phyloP scores from a whole-genome alignment of 202 grass and related monocot genomes.

The Schoenoplectus tabernaemontani region DNA sequence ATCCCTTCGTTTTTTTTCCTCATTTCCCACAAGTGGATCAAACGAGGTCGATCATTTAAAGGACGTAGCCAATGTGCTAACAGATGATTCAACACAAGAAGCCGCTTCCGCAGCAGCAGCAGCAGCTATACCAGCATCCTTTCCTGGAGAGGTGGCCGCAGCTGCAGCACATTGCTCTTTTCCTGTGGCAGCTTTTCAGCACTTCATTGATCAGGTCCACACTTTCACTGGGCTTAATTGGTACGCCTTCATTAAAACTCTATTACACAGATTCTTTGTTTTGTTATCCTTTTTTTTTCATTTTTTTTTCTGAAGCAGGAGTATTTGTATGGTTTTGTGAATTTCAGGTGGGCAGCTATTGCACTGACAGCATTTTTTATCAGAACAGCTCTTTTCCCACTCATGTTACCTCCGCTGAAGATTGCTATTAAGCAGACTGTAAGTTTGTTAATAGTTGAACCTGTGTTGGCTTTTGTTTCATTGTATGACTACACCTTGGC shows the following conservation, averaged over 20 bases:
- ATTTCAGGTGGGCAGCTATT: conserved; percentile 73
- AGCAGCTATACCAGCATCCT: conserved; percentile 14
- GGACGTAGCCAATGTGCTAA: conserved; percentile 33
- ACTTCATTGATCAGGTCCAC: conserved; percentile 61
- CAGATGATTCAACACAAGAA: conserved; percentile 25
- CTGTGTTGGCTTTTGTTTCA: not conserved
- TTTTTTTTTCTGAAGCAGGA: not conserved
- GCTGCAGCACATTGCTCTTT: conserved; percentile 59
- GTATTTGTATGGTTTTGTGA: not conserved
- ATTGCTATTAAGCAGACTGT: conserved; percentile 49
- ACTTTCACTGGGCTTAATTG: conserved; percentile 67
- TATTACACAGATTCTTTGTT: not conserved
- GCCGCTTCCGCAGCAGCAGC: conserved; percentile 8
- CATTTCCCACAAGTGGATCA: conserved; percentile 3
- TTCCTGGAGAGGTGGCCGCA: conserved; percentile 69
- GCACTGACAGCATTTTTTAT: conserved; percentile 59
- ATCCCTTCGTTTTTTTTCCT: conserved; percentile 36
- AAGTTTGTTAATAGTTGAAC: conserved; percentile 15
- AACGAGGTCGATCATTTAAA: conserved; percentile 25
- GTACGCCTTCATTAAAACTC: conserved; percentile 18
- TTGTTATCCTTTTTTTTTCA: not conserved
- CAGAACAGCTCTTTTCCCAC: conserved; percentile 29
- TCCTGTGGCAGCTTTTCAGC: conserved; percentile 51
- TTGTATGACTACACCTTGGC: no score
- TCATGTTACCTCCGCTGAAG: conserved; percentile 57